phyloP scores from a whole-genome alignment of 2,329 filamentous ascomycete species.

The Pseudogymnoascus sp. region DNA sequence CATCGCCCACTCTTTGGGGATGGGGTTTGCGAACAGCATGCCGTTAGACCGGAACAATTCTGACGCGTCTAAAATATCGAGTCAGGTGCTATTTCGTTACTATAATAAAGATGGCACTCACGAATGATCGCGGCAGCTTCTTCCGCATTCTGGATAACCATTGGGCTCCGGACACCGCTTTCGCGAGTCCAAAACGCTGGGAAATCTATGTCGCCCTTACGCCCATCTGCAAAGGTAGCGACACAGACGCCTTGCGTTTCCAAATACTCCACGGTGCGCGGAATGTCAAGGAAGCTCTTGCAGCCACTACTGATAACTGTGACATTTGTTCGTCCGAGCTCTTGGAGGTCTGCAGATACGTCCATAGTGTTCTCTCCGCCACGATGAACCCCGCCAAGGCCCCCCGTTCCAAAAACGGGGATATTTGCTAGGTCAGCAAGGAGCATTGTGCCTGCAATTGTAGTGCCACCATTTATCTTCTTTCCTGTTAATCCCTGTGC shows the following conservation, averaged over 20 bases:
- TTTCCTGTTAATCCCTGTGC: constrained; percentile 54
- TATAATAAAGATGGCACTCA: constrained; percentile 31
- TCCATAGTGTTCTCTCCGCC: constrained; percentile 83
- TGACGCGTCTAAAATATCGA: constrained; percentile 52
- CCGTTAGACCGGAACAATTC: constrained; percentile 56
- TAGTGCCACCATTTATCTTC: constrained; percentile 79
- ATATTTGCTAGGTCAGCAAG: constrained; percentile 82
- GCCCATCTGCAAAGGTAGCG: constrained; percentile 80
- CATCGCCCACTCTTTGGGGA: constrained; percentile 52
- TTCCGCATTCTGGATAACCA: constrained; percentile 61
- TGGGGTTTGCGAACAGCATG: constrained; percentile 78
- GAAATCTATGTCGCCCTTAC: constrained; percentile 66
- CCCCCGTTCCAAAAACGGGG: constrained; percentile 87
- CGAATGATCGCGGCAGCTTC: constrained; percentile 85
- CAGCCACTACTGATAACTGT: constrained; percentile 84
- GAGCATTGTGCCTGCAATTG: constrained; percentile 87
- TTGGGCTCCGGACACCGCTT: constrained; percentile 73
- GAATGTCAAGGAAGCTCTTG: constrained; percentile 93
- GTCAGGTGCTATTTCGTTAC: neutral
- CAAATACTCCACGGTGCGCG: constrained; percentile 72
- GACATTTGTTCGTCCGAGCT: constrained; percentile 81
- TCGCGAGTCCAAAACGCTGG: constrained; percentile 90
- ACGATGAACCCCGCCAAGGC: constrained; percentile 87
- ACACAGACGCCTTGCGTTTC: constrained; percentile 71
- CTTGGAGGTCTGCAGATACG: constrained; percentile 88